These are phyloP conservation scores for Erigeron philadelphicus DNA, from an alignment of 140 eudicot species.

Conservation along the genomic window DNA sequence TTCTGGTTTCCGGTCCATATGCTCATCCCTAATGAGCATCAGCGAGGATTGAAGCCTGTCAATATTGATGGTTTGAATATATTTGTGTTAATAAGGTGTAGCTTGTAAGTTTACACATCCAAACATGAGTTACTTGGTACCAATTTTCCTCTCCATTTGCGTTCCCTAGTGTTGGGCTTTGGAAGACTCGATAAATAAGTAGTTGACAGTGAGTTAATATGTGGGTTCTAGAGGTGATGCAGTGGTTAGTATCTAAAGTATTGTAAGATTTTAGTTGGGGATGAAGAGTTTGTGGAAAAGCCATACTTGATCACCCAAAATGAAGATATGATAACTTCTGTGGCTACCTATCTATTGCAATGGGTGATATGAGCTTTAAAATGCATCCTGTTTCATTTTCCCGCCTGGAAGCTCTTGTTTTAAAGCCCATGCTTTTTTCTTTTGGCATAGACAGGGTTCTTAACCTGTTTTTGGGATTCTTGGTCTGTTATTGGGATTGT, in stretches of 20 bases:
- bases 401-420: neutral
- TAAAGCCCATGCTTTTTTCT: neutral
- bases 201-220: neutral
- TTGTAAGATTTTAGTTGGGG: conserved; percentile 4
- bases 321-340: neutral
- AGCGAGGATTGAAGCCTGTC: neutral
- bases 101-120: neutral
- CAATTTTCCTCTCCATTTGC: neutral
- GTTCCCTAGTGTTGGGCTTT: neutral
- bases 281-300: neutral
- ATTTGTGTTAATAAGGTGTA: neutral
- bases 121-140: neutral
- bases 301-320: neutral
- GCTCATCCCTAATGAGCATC: too few relatives aligned
- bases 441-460: neutral
- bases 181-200: neutral
- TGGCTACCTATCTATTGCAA: neutral
- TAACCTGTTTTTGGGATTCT: neutral
- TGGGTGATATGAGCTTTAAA: conserved; percentile 12
- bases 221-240: conserved; percentile 2
- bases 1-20: too few relatives aligned
- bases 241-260: neutral
- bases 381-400: neutral
- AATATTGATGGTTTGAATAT: neutral
- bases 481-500: neutral